Conservation (phyloP, 202 grass and related monocot species). For the Panicum hallii region DNA sequence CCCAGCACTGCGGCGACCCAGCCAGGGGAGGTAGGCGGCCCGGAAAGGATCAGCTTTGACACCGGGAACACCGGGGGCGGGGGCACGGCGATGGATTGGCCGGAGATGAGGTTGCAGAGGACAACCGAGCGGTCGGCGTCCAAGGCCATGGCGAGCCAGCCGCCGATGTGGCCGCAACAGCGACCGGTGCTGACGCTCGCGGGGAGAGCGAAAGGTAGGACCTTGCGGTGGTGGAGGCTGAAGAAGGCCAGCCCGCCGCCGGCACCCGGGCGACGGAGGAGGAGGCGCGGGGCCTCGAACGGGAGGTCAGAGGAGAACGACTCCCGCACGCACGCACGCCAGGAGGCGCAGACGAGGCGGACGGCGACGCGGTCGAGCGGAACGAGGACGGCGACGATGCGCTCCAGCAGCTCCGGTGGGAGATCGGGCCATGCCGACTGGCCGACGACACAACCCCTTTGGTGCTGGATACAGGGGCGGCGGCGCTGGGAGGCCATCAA, state of each 20-base stretch:
- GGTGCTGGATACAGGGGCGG: too few relatives aligned
- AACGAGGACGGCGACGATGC: neutral
- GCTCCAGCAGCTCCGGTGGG: conserved; percentile 53
- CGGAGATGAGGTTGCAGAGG: conserved; percentile 12
- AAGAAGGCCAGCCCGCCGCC: conserved; percentile 37
- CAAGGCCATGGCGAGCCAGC: conserved; percentile 46
- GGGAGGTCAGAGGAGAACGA: conserved; percentile 20
- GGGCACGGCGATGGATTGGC: neutral
- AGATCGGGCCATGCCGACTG: conserved; percentile 30
- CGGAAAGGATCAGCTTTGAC: conserved; percentile 38
- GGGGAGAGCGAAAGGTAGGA: conserved; percentile 36
- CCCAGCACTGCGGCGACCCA: conserved; percentile 45
- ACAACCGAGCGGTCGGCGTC: conserved; percentile 19
- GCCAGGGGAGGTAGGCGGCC: conserved; percentile 22
- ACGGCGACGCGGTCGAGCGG: conserved; percentile 26
- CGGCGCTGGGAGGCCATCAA: too few relatives aligned
- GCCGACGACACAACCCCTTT: too few relatives aligned
- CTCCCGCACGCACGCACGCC: conserved; percentile 33
- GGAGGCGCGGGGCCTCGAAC: conserved; percentile 41
- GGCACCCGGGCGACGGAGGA: neutral
- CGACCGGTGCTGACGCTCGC: neutral
- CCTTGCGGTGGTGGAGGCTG: conserved; percentile 17
- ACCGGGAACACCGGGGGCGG: conserved; percentile 34
- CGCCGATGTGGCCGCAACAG: conserved; percentile 45
- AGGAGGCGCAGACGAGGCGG: conserved; percentile 38